Percentiles rank a stretch among this genome's conserved stretches.
Conservation (phyloP, 176 grass and related monocot species). For the Triticum timopheevii region DNA sequence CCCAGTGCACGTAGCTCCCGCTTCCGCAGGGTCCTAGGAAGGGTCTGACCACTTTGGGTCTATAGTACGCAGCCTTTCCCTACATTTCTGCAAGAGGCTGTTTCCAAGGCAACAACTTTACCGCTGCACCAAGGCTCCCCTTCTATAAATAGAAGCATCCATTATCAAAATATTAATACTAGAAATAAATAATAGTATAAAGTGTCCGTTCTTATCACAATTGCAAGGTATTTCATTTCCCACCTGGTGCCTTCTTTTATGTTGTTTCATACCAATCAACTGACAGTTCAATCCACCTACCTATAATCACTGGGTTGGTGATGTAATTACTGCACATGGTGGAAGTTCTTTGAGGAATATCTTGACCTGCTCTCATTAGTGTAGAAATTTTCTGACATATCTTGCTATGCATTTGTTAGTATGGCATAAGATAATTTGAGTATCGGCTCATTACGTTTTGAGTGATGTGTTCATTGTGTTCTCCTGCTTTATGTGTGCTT, state of each 20-base stretch:
- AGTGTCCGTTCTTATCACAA: not conserved
- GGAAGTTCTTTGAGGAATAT: constrained; percentile 6
- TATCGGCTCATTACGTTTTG: not conserved
- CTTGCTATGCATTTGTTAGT: not conserved
- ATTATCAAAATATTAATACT: too few relatives aligned
- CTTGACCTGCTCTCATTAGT: not conserved
- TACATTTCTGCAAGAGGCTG: too few relatives aligned
- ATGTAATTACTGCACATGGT: not conserved
- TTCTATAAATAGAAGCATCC: too few relatives aligned
- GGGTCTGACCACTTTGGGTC: too few relatives aligned
- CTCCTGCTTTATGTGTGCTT: not conserved
- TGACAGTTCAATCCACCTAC: not conserved
- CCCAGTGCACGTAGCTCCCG: too few relatives aligned
- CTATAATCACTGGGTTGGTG: not conserved
- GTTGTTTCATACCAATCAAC: not conserved
- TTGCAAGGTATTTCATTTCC: not conserved
- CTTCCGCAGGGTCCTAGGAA: too few relatives aligned
- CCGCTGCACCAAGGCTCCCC: too few relatives aligned
- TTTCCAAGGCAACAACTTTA: too few relatives aligned
- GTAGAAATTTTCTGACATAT: not conserved
- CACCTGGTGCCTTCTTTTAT: not conserved
- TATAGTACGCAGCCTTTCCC: too few relatives aligned
- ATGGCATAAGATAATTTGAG: not conserved
- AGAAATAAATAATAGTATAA: too few relatives aligned
- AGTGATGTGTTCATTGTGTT: not conserved